Evolutionary conservation across 2,329 filamentous ascomycete species (phyloP).

Genomic region (Botrytis porri): DNA sequence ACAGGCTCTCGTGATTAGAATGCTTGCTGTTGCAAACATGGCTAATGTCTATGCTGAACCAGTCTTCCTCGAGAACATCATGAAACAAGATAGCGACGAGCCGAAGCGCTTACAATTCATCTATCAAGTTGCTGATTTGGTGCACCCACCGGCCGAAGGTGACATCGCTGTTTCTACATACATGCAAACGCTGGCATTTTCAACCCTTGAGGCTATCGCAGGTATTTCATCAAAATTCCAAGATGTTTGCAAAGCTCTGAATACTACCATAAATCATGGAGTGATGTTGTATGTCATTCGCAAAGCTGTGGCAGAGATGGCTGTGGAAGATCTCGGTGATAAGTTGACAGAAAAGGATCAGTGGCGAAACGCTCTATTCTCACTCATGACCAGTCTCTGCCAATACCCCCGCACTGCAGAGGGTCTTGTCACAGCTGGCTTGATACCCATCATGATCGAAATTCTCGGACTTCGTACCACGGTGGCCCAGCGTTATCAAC

Average conservation of each 20-base stretch:
- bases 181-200: constrained; percentile 78
- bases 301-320: constrained; percentile 83
- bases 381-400: constrained; percentile 78
- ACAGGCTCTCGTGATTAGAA: constrained; percentile 72
- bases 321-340: constrained; percentile 56
- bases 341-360: constrained; percentile 70
- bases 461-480: constrained; percentile 78
- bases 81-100: constrained; percentile 85
- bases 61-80: constrained; percentile 79
- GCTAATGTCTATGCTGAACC: constrained; percentile 83
- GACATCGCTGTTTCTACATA: constrained; percentile 66
- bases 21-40: constrained; percentile 86
- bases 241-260: constrained; percentile 87
- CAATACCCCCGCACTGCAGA: constrained; percentile 71
- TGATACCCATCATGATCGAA: constrained; percentile 88
- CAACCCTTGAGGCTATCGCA: constrained; percentile 82
- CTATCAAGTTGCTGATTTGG: constrained; percentile 87
- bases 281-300: constrained; percentile 89
- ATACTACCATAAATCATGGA: constrained; percentile 93
- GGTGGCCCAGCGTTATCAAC: constrained; percentile 79
- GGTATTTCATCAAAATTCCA: constrained; percentile 71
- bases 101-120: constrained; percentile 84
- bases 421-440: constrained; percentile 81
- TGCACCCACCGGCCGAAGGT: constrained; percentile 75
- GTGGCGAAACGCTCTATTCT: constrained; percentile 88